Percentiles rank a stretch among this genome's conserved stretches.
Conservation (phyloP, 768 basidiomycete species). For the Suillus brevipes region DNA sequence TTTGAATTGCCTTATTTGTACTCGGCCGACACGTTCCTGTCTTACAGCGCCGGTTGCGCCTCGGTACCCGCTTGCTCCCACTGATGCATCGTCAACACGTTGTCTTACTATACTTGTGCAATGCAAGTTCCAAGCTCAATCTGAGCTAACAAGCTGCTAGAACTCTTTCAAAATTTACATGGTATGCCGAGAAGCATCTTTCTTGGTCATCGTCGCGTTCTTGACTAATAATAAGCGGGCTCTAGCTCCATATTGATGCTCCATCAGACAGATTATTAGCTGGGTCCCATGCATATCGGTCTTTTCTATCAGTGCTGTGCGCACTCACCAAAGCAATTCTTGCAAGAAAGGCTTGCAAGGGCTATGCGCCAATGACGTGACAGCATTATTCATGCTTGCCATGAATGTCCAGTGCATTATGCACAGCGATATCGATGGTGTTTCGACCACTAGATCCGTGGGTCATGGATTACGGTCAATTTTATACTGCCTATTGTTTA, state of each 20-base stretch:
- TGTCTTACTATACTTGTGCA: background rate
- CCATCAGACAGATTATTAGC: background rate
- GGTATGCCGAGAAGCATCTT: background rate
- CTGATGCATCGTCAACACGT: slow-evolving; percentile 2
- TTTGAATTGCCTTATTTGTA: slow-evolving; percentile 28
- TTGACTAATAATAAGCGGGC: background rate
- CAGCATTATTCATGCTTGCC: background rate
- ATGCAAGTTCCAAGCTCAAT: background rate
- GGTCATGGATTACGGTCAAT: background rate
- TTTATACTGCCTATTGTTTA: background rate
- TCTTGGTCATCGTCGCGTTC: background rate
- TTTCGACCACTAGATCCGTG: background rate
- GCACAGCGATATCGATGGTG: background rate
- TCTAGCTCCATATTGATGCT: background rate
- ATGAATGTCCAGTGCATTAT: background rate
- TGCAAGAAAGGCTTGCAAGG: background rate
- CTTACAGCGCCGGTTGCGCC: slow-evolving; percentile 6
- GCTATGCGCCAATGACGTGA: background rate
- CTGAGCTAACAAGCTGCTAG: background rate
- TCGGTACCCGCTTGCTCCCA: background rate
- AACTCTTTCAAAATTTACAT: background rate
- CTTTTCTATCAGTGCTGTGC: background rate
- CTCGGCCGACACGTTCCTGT: slow-evolving; percentile 31
- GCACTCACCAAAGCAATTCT: background rate
- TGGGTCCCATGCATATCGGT: background rate